phyloP scores from a whole-genome alignment of 164 flowering plant species.

The Akebia trifoliata region DNA sequence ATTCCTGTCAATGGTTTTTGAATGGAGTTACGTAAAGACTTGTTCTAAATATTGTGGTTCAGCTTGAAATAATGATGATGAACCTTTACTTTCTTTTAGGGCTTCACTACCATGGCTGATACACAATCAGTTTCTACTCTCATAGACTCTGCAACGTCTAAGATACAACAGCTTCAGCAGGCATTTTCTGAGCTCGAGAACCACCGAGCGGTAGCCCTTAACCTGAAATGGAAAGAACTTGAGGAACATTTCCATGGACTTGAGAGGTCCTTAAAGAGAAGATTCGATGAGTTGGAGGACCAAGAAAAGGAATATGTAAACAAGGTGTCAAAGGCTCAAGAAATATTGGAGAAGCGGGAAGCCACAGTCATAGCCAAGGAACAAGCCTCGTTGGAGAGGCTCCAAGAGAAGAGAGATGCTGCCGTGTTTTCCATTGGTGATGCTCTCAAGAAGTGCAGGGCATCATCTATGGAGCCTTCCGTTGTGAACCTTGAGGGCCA shows the following conservation, averaged over 20 bases:
- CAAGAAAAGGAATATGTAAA: slow-evolving; percentile 72
- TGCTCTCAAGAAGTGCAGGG: slow-evolving; percentile 48
- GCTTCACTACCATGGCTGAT: slow-evolving; percentile 54
- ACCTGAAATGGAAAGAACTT: slow-evolving; percentile 93
- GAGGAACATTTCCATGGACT: slow-evolving; percentile 94
- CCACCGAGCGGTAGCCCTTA: slow-evolving; percentile 77
- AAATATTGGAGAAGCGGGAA: slow-evolving; percentile 61
- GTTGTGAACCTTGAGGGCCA: slow-evolving; percentile 22
- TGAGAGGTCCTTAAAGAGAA: slow-evolving; percentile 83
- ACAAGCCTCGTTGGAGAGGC: slow-evolving; percentile 59
- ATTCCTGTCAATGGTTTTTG: neutral
- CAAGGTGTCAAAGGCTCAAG: slow-evolving; percentile 54
- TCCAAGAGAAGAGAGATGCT: slow-evolving; percentile 85
- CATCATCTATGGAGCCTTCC: slow-evolving; percentile 27
- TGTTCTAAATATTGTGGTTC: neutral
- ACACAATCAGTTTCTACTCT: slow-evolving; percentile 62
- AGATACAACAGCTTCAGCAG: slow-evolving; percentile 92
- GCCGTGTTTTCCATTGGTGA: slow-evolving; percentile 60
- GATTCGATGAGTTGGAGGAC: slow-evolving; percentile 78
- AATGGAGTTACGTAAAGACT: neutral
- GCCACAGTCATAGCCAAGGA: slow-evolving; percentile 84
- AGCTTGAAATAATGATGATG: neutral
- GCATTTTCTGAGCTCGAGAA: slow-evolving; percentile 96
- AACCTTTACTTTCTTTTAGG: slow-evolving; percentile 8
- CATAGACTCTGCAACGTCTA: slow-evolving; percentile 72